Conservation (phyloP, 2,329 filamentous ascomycete genomes). For the Ascochyta fabae region DNA sequence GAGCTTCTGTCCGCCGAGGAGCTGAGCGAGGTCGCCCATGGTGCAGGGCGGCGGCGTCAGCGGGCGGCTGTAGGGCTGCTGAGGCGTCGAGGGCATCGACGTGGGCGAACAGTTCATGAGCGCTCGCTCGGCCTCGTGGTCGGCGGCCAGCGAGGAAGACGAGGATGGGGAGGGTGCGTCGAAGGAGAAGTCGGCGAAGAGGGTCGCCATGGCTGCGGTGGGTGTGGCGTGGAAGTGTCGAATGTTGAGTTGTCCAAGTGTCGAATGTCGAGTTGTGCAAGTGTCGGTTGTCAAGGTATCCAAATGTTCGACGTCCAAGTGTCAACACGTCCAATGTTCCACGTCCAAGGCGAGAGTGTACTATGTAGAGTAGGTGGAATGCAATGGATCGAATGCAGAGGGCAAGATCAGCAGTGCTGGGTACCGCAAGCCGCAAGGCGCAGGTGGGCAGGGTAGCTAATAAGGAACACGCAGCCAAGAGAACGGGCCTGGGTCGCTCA, state of each 20-base stretch:
- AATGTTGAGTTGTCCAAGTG: neutral
- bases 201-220: constrained; percentile 16
- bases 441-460: no score
- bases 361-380: no score
- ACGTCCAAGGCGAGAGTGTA: no score
- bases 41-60: constrained; percentile 42
- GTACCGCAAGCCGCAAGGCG: no score
- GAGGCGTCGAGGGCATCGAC: constrained; percentile 23
- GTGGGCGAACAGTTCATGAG: constrained; percentile 46
- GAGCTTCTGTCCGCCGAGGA: constrained; percentile 44
- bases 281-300: no score
- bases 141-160: constrained; percentile 7
- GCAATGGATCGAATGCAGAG: neutral
- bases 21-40: constrained; percentile 45
- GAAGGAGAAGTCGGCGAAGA: constrained; percentile 52
- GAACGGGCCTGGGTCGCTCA: no score
- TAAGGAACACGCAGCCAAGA: no score
- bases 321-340: no score
- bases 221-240: no score
- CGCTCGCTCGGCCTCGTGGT: constrained; percentile 37
- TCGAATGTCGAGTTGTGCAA: no score
- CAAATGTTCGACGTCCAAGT: no score
- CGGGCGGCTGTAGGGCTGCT: constrained; percentile 19
- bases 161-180: constrained; percentile 41
- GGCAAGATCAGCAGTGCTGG: constrained; percentile 5